Evolutionary conservation across 768 basidiomycete species (phyloP).

Genomic region (Termitomyces eurrhizus): DNA sequence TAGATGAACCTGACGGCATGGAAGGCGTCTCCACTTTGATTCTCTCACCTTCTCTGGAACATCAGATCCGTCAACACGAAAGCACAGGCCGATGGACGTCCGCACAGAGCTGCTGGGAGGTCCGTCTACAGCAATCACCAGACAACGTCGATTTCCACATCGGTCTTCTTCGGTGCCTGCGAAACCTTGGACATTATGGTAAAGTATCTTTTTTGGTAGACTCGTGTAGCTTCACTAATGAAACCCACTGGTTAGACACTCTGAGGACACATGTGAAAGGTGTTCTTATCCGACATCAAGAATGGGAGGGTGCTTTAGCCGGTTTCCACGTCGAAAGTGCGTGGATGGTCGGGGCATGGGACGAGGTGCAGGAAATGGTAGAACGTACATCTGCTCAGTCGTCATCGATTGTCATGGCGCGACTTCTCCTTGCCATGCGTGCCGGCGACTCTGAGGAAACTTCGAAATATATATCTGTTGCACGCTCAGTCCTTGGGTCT

Average conservation of each 20-base stretch:
- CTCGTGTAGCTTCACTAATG: not conserved
- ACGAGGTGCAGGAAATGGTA: conserved; percentile 65
- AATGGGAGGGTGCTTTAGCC: conserved; percentile 74
- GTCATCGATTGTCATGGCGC: conserved; percentile 69
- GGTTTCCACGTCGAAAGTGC: conserved; percentile 91
- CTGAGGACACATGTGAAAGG: conserved; percentile 92
- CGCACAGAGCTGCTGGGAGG: conserved; percentile 99
- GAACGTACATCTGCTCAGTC: conserved; percentile 44
- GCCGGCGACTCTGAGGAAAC: conserved; percentile 44
- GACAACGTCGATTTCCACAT: conserved; percentile 87
- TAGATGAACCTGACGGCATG: conserved; percentile 99
- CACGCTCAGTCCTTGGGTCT: conserved; percentile 70
- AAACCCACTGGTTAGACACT: conserved; percentile 58
- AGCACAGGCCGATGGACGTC: conserved; percentile 97
- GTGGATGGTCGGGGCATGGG: conserved; percentile 96
- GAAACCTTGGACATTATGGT: conserved; percentile 98
- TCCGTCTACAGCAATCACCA: conserved; percentile 84
- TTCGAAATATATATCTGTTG: conserved; percentile 49
- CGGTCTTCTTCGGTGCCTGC: conserved; percentile 84
- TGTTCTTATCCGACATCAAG: conserved; percentile 77
- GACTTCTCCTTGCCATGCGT: conserved; percentile 78
- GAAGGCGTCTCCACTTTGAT: conserved; percentile 92
- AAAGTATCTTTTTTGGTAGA: conserved; percentile 8
- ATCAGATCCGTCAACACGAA: conserved; percentile 97
- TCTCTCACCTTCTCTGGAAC: conserved; percentile 84